Evolutionary conservation across 441 rosid species (phyloP).

Genomic region (Gossypium gossypioides): DNA sequence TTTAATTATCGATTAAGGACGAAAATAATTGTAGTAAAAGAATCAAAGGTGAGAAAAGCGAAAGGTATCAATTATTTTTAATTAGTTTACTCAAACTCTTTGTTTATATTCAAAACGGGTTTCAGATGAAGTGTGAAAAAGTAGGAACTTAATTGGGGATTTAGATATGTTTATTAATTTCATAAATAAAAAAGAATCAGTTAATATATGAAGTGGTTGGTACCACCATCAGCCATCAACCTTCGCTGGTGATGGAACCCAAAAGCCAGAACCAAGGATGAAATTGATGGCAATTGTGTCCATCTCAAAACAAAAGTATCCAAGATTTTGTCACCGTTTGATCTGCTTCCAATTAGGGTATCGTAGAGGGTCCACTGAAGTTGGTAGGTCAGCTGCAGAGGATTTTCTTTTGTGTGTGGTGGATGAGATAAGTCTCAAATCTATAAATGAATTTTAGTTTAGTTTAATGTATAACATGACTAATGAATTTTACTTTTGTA

Average conservation of each 20-base stretch:
- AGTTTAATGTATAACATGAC: too few relatives aligned
- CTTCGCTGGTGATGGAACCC: constrained; percentile 12
- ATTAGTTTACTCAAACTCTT: neutral
- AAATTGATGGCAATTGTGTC: neutral
- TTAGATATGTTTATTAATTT: neutral
- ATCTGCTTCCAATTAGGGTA: neutral
- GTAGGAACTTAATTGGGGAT: neutral
- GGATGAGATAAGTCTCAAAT: too few relatives aligned
- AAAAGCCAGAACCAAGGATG: constrained; percentile 5
- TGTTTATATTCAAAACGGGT: neutral
- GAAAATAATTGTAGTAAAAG: neutral
- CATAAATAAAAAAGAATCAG: neutral
- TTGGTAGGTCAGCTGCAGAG: neutral
- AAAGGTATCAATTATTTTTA: neutral
- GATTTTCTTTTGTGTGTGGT: neutral
- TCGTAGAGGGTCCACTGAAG: neutral
- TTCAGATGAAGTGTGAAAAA: too few relatives aligned
- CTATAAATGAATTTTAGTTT: too few relatives aligned
- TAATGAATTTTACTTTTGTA: too few relatives aligned
- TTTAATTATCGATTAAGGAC: too few relatives aligned
- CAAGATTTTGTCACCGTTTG: neutral
- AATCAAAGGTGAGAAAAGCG: neutral
- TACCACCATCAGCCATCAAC: neutral
- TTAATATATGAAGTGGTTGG: neutral
- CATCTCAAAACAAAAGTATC: neutral